Conservation (phyloP, 1,284 basidiomycete genomes). For the Microbotryomycetes sp. region DNA sequence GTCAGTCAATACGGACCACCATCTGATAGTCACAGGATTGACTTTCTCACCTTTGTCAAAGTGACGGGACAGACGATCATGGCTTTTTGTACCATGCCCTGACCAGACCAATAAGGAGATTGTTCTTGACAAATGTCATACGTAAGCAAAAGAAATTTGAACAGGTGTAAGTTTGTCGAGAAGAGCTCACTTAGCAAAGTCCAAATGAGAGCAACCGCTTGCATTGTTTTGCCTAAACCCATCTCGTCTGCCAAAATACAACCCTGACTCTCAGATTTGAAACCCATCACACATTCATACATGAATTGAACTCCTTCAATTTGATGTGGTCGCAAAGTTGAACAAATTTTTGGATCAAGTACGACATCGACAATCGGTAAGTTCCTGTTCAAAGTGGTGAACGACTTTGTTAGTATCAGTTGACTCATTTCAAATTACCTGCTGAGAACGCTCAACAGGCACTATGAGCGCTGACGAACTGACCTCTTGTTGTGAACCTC, state of each 20-base stretch:
- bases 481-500: slow-evolving; percentile 66
- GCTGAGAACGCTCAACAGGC: no score
- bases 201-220: slow-evolving; percentile 83
- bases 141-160: no score
- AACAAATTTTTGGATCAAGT: slow-evolving; percentile 78
- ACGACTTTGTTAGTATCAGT: no score
- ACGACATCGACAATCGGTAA: slow-evolving; percentile 70
- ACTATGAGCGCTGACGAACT: no score
- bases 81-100: slow-evolving; percentile 51
- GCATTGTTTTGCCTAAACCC: slow-evolving; percentile 83
- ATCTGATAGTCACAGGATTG: slow-evolving; percentile 26
- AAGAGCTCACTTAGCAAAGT: slow-evolving; percentile 67
- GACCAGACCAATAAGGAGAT: slow-evolving; percentile 64
- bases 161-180: neutral
- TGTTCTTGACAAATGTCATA: slow-evolving; percentile 59
- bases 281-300: slow-evolving; percentile 94
- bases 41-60: slow-evolving; percentile 66
- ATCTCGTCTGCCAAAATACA: slow-evolving; percentile 98
- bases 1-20: neutral
- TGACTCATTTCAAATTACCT: no score
- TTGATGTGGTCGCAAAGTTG: slow-evolving; percentile 81
- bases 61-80: slow-evolving; percentile 93
- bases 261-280: slow-evolving; percentile 73
- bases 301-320: slow-evolving; percentile 74
- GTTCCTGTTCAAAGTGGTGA: no score